phyloP scores from a whole-genome alignment of 2,329 filamentous ascomycete genomes.

The Dactylella cylindrospora region DNA sequence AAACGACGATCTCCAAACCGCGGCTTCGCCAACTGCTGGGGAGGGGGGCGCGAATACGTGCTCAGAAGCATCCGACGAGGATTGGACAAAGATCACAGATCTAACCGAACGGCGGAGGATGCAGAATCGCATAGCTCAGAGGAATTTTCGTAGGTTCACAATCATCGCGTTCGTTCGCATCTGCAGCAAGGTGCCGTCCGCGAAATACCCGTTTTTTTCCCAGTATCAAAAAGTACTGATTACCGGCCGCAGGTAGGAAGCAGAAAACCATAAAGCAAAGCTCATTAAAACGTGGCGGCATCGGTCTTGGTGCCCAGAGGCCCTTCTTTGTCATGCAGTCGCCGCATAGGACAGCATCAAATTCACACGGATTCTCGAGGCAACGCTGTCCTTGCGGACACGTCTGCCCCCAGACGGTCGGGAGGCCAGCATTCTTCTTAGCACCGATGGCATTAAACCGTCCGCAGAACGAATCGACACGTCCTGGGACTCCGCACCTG shows the following conservation, averaged over 20 bases:
- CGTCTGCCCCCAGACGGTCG: background rate
- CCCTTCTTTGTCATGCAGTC: too few species aligned
- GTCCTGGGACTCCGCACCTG: background rate
- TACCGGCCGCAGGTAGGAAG: too few species aligned
- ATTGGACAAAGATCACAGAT: slow-evolving; percentile 98
- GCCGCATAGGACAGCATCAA: background rate
- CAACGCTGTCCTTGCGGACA: background rate
- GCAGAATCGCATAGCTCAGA: slow-evolving; percentile 95
- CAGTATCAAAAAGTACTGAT: too few species aligned
- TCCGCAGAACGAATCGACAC: background rate
- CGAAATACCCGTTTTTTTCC: too few species aligned
- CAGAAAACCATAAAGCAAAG: too few species aligned
- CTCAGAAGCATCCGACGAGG: slow-evolving; percentile 67
- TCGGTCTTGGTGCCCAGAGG: too few species aligned
- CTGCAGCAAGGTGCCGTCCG: too few species aligned
- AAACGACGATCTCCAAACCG: background rate
- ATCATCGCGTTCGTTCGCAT: too few species aligned
- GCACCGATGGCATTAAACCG: background rate
- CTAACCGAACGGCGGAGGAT: slow-evolving; percentile 88
- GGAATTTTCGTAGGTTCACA: slow-evolving; percentile 82
- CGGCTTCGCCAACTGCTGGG: background rate
- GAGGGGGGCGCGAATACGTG: background rate
- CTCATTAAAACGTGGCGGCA: too few species aligned
- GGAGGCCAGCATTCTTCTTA: slow-evolving; percentile 4
- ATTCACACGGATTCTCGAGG: background rate